Base-by-base conservation (phyloP, 2,329 filamentous ascomycete species). In the Myriosclerotinia scirpicola region DNA sequence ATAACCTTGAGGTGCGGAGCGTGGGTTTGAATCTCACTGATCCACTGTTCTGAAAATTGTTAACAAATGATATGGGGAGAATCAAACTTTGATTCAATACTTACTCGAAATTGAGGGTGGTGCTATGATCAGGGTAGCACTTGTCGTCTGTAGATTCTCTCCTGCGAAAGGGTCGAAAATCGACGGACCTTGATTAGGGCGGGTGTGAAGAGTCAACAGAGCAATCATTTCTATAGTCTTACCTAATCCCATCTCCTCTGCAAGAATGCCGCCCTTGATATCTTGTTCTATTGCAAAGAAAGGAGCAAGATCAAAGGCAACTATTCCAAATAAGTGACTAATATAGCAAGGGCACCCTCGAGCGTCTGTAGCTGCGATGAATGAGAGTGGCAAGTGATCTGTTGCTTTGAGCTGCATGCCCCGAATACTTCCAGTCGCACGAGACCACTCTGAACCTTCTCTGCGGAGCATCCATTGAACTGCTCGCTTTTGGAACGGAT, bases 201-300 rank as follows among this genome's bases (percentile, higher is more conserved):
- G 83, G 50, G 76, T 80, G 74, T 94, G 86, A 34, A 90, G 79
- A 9, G 86, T 80, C n/a, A 93, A 85, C 14, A 94, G 80, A 5
- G 88, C 84, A 54, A 93, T 85, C 2, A 91, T 81, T 77, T 94
- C 91, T 3, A 93, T 81, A 0, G 91, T 94, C 76, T 94, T 94
- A 1, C 91, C 91, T 1, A 94, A 80, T 0, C 91, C 91, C 91
- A 94, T 94, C 76, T 94, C 91, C 74, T 94, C 91, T 0, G 90
- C 87, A 6, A 94, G 79, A 58, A 76, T 75, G 4, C 75, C 75
- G 15, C 87, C 85, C 55, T 77, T 82, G 14, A 85, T 67, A 0
- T 72, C 70, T n/a, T 75, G 74, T 62, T 84, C 78, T 30, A 76
- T 67, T 54, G 79, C 75, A 44, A 77, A 75, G 65, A 86, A 86